Base-by-base conservation (phyloP, 345 rosid genomes). In the Populus simonii region DNA sequence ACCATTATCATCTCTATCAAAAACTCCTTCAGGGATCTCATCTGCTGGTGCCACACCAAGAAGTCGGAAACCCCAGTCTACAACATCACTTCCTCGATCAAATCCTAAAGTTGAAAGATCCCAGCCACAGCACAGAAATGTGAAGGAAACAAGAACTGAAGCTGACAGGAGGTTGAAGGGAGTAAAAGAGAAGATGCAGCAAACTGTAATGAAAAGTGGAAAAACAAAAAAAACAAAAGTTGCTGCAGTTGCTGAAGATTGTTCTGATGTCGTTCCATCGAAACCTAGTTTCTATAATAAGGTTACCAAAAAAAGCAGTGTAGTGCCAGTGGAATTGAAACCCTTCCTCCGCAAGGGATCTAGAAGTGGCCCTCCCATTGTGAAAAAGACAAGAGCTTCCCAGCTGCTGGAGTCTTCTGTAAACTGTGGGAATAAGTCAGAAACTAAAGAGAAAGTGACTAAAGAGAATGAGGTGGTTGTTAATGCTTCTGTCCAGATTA, bases 321-420 rank as follows among this genome's bases (percentile, higher is more conserved):
- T 89, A 33, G 92, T 85, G 66, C 92, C 92, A 18, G 66, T 86
- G 68, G 92, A 90, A 84, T 73, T 90, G 45, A 90, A 85, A 76
- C 85, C 92, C 31, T 77, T 80, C 74, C 84, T 80, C 18, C 90
- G 89, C 12, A 90, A 87, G 85, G 85, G 89, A 75, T 78, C 87
- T 61, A 83, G 86, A 84, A 59, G 62, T 33, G 73, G 78, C 77
- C 77, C 80, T 77, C 79, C 78, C 13, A 51, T 39, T 23, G 65
- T 68, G 17, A 84, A 63, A 73, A 87, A 85, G 83, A 78, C 72
- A n/a, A 84, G 75, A 68, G 70, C 79, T 72, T 18, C 85, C 75
- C 78, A 20, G 17, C 68, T 47, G 15, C 88, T 62, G 78, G 86
- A 84, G 65, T 27, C 85, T 65, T 47, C 83, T 61, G 79, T 17